Base-by-base conservation (phyloP, 75 land plant genomes). In the Larix kaempferi region DNA sequence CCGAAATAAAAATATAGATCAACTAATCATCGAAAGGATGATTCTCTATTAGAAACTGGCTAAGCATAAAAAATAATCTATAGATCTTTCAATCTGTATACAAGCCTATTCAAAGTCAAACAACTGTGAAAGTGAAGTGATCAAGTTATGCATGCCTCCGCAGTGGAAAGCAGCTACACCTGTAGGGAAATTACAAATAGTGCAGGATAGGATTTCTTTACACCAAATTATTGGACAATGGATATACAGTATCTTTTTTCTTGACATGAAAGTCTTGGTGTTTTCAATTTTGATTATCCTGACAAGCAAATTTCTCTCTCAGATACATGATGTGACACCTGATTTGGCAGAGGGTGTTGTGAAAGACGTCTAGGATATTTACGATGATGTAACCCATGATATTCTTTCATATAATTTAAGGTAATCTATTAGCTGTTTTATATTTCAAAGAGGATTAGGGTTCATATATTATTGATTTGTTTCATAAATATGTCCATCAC, bases 311-410 rank as follows among this genome's bases (percentile, higher is more conserved):
- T 0, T 60, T 60, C 17, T 17, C 17, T 41, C 41, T 69, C 82
- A 94, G 91, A 89, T 85, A 80, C 80, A 83, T 74, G 80, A 78
- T 6, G 88, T 87, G 80, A 78, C 88, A 16, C 84, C 87, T 3
- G 96, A 88, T 59, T 78, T 77, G 44, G 77, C 57, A 76, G 84
- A 78, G 29, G 90, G 91, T n/a, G 98, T 89, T 55, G 84, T 89
- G 21, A 86, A 88, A 80, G 94, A 90, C 61, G 83, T 96, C 55
- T 84, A 81, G 56, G 93, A 92, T 82, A 87, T 94, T 44, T 92
- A 96, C 82, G 95, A 92, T 73, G 95, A 85, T 60, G 83, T 96
- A 76, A 93, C 77, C 22, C 86, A 80, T 78, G 98, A 94, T 78
- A 78, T 96, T 77, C 82, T 94, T 41, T 73, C 86, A 59, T 16